Base-by-base conservation (phyloP, 2,329 filamentous ascomycete genomes). In the Claviceps pazoutovae region DNA sequence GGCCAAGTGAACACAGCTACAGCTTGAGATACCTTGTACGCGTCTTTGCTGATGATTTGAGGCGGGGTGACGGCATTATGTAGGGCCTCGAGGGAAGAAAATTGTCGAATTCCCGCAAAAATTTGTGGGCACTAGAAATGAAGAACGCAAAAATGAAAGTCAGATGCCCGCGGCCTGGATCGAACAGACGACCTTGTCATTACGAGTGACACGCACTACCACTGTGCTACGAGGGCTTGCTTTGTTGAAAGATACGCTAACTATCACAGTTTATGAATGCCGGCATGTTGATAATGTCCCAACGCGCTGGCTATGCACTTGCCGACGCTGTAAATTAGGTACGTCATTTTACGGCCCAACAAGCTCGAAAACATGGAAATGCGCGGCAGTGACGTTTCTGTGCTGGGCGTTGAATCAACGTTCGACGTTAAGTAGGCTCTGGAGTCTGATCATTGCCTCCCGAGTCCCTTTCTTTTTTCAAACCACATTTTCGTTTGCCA, bases 151-250 rank as follows among this genome's bases (percentile, higher is more conserved):
- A 23, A 43, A 16, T 1, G 0, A 23, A 23, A 14, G 1, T 1
- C 5, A 2, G 0, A 8, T 46, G 44, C 44, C 44, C 44, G 44
- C 44, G 44, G 44, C 44, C 44, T 46, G 44, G 44, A 46, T 46
- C 44, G 44, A 46, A 46, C 44, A 46, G 44, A 46, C 44, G 44
- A 46, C 44, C 44, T 46, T 26, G 44, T 46, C 44, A 46, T 46
- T 46, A 46, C 44, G 44, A 46, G 44, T 46, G 44, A 46, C 44
- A 26, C 44, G 44, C 44, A 46, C 44, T 46, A 46, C 44, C 44
- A 46, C 44, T 46, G 44, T 46, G 44, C 44, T 46, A 46, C 44
- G 44, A 46, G 44, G 44, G 44, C 44, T 30, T 43, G 11, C 16
- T 43, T 43, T 5, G 9, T 43, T 43, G 41, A 21, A 8, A 23